Conservation (phyloP, 805 yeast genomes). For the Yamadazyma paraphyllophila region DNA sequence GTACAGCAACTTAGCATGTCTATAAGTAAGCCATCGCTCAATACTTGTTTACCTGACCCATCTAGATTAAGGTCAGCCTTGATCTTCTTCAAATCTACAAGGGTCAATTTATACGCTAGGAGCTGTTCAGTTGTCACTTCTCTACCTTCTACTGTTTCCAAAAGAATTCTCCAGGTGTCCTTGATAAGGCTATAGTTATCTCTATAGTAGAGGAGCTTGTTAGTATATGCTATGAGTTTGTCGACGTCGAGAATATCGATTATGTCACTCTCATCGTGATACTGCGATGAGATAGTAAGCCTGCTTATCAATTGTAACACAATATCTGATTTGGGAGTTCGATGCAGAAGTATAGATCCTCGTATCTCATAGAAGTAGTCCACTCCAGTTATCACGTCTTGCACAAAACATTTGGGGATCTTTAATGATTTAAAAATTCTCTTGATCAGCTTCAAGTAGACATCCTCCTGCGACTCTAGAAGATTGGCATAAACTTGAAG, state of each 20-base stretch:
- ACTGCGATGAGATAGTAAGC: slow-evolving; percentile 25
- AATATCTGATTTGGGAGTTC: slow-evolving; percentile 11
- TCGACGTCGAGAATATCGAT: slow-evolving; percentile 43
- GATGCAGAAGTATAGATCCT: slow-evolving; percentile 14
- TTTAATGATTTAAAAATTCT: slow-evolving; percentile 21
- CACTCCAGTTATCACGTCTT: slow-evolving; percentile 30
- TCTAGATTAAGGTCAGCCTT: slow-evolving; percentile 32
- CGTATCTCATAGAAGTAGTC: slow-evolving; percentile 29
- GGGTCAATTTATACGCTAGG: slow-evolving; percentile 20
- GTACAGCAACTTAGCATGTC: slow-evolving; percentile 42
- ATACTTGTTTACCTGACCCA: slow-evolving; percentile 13
- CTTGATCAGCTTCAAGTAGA: slow-evolving; percentile 26
- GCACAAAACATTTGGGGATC: slow-evolving; percentile 31
- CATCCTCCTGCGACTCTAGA: slow-evolving; percentile 24
- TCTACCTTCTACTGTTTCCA: slow-evolving; percentile 16
- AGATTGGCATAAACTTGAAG: slow-evolving; percentile 29
- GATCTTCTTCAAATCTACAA: slow-evolving; percentile 29
- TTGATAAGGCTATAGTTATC: slow-evolving; percentile 26
- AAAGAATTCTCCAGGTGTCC: slow-evolving; percentile 35
- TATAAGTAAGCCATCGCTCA: slow-evolving; percentile 34
- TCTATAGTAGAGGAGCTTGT: slow-evolving; percentile 31
- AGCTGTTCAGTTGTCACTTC: not conserved
- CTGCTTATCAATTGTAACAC: slow-evolving; percentile 8
- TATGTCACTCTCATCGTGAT: slow-evolving; percentile 18
- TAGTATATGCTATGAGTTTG: slow-evolving; percentile 29